A percentile compares a stretch with the other conserved stretches of the same genome.
Evolutionary conservation across 257 asterid genomes (phyloP).

Genomic region (Handroanthus guayacan): DNA sequence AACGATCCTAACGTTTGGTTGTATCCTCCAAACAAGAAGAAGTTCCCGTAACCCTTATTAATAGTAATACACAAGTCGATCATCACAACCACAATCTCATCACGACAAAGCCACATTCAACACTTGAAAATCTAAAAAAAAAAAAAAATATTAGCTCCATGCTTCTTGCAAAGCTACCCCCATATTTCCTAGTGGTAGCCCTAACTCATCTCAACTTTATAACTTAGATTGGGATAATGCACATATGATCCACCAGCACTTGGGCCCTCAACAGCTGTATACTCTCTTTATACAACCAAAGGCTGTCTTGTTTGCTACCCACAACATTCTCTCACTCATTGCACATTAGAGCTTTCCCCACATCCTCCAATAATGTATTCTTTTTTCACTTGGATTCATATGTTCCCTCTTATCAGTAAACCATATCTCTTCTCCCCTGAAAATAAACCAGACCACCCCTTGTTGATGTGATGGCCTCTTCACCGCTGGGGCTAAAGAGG

Average conservation of each 20-base stretch:
- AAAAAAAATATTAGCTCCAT: neutral
- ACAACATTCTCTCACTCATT: slow-evolving; percentile 50
- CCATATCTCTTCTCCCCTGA: slow-evolving; percentile 18
- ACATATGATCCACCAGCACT: slow-evolving; percentile 15
- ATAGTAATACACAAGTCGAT: too few relatives aligned
- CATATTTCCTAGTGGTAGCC: neutral
- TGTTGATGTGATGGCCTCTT: slow-evolving; percentile 26
- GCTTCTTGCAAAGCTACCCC: neutral
- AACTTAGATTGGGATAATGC: neutral
- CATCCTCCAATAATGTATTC: slow-evolving; percentile 52
- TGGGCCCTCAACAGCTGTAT: slow-evolving; percentile 60
- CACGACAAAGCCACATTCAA: neutral
- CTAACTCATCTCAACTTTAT: neutral
- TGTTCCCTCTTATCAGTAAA: slow-evolving; percentile 11
- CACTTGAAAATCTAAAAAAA: neutral
- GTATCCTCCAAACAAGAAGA: too few relatives aligned
- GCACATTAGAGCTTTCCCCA: slow-evolving; percentile 57
- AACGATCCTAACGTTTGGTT: too few relatives aligned
- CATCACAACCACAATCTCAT: neutral
- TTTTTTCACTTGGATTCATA: slow-evolving; percentile 40
- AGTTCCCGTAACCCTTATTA: too few relatives aligned
- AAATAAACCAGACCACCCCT: neutral
- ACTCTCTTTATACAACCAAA: slow-evolving; percentile 39
- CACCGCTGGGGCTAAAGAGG: slow-evolving; percentile 20
- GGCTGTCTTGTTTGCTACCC: slow-evolving; percentile 45